phyloP scores from a whole-genome alignment of 345 rosid species.

The Microcos paniculata region DNA sequence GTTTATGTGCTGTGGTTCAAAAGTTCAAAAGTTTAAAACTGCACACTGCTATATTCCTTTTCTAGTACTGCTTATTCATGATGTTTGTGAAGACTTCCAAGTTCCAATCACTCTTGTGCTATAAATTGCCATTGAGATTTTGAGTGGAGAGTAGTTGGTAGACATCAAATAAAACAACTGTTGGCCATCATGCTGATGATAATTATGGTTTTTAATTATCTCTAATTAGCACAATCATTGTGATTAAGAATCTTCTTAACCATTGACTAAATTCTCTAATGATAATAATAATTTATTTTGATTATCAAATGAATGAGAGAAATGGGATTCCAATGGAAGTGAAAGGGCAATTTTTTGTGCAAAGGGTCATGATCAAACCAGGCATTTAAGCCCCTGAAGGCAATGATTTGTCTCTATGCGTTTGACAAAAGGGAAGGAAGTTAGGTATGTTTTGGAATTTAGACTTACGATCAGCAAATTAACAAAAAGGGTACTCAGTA shows the following conservation, averaged over 20 bases:
- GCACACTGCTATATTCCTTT: background rate
- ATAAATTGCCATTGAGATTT: background rate
- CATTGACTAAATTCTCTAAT: background rate
- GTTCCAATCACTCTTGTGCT: background rate
- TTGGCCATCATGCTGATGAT: background rate
- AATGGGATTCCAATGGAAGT: no score
- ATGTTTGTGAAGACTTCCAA: background rate
- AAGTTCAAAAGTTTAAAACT: background rate
- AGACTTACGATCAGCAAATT: background rate
- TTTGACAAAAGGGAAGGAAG: background rate
- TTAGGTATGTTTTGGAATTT: background rate
- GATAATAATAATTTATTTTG: background rate
- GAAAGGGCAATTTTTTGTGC: background rate
- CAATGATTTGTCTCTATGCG: background rate
- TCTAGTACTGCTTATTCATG: background rate
- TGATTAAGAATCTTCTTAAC: background rate
- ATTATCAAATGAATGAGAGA: background rate
- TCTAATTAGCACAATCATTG: background rate
- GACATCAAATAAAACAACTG: background rate
- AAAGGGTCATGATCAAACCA: background rate
- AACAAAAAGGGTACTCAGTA: background rate
- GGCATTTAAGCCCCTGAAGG: background rate
- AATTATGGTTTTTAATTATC: background rate
- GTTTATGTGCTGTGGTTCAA: background rate
- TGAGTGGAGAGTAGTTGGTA: background rate